Evolutionary conservation across 306 rosid genomes (phyloP).

Genomic region (Cercis canadensis): DNA sequence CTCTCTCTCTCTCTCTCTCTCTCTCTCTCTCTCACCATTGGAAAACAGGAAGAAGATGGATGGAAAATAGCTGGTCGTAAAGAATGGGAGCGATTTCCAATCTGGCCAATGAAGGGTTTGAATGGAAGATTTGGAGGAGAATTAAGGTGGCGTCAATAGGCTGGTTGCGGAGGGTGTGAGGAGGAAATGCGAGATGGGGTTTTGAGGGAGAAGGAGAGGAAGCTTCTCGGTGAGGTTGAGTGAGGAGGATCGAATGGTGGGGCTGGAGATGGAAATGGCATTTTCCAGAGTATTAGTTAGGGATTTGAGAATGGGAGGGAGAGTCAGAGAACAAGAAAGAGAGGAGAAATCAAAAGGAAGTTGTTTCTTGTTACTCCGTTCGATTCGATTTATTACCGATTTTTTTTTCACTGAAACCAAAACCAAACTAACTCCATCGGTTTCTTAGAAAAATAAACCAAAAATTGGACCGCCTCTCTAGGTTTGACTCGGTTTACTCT

Average conservation of each 20-base stretch:
- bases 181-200: constrained; percentile 63
- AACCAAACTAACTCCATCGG: no score
- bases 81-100: constrained; percentile 71
- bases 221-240: constrained; percentile 69
- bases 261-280: constrained; percentile 51
- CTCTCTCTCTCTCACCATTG: no score
- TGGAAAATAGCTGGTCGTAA: constrained; percentile 67
- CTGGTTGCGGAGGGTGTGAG: constrained; percentile 54
- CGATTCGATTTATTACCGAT: no score
- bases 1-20: background rate
- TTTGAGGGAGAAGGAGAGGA: constrained; percentile 55
- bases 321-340: no score
- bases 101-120: constrained; percentile 62
- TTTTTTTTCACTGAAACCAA: no score
- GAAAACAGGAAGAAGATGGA: constrained; percentile 73
- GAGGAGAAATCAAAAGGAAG: no score
- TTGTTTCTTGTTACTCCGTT: no score
- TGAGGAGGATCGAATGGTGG: constrained; percentile 54
- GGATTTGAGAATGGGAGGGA: no score
- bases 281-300: constrained; percentile 62
- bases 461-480: no score
- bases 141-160: constrained; percentile 51
- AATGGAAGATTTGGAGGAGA: constrained; percentile 59
- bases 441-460: no score
- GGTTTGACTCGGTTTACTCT: no score